phyloP scores from a whole-genome alignment of 2,329 filamentous ascomycete species.

The Hortaea sp. region DNA sequence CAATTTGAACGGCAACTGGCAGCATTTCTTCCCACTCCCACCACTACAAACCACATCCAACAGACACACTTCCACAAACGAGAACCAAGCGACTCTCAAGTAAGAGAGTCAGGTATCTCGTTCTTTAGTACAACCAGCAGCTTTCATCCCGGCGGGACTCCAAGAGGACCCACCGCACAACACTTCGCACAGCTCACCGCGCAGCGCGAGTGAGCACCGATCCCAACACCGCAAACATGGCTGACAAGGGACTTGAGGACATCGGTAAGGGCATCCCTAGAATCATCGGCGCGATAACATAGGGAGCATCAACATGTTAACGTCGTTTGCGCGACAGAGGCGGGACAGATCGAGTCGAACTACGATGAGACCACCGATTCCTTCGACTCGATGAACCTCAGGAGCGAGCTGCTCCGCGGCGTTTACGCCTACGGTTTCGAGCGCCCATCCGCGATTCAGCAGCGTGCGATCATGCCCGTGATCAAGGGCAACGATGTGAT shows the following conservation, averaged over 20 bases:
- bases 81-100: conserved; percentile 36
- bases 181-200: conserved; percentile 51
- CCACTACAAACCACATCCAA: conserved; percentile 9
- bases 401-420: conserved; percentile 93
- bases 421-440: conserved; percentile 99
- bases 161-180: conserved; percentile 29
- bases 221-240: conserved; percentile 74
- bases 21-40: neutral
- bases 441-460: conserved; percentile 98
- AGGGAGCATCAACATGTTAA: neutral
- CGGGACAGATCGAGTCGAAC: conserved; percentile 99
- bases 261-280: conserved; percentile 45
- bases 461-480: conserved; percentile 99
- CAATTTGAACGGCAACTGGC: neutral
- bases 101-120: conserved; percentile 40
- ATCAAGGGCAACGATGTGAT: conserved; percentile 99
- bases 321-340: conserved; percentile 4
- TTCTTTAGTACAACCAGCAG: conserved; percentile 17
- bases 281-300: conserved; percentile 23
- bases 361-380: conserved; percentile 99
- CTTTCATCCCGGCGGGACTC: conserved; percentile 28
- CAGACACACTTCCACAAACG: conserved; percentile 17
- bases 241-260: conserved; percentile 97
- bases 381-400: conserved; percentile 96
- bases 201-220: conserved; percentile 56